A percentile compares a stretch with the other conserved stretches of the same genome.
These are phyloP conservation scores for Fusarium staphyleae DNA, from an alignment of 2,329 filamentous ascomycete species.

Conservation along the genomic window DNA sequence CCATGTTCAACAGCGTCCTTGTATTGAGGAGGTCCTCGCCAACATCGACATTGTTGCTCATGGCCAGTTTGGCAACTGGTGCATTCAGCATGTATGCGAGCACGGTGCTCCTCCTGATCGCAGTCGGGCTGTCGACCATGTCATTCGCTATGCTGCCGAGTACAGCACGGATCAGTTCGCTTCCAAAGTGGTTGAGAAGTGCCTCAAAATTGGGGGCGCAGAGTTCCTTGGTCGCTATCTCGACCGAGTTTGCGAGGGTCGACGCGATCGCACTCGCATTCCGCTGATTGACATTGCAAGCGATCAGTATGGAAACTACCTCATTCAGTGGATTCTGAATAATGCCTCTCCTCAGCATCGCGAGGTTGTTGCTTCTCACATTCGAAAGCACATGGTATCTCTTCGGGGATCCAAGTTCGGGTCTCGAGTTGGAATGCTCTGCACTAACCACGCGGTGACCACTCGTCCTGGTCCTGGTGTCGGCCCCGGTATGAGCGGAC, in stretches of 20 bases:
- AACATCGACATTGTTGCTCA: constrained; percentile 97
- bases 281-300: constrained; percentile 97
- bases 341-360: constrained; percentile 87
- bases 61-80: constrained; percentile 99
- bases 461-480: constrained; percentile 88
- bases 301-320: constrained; percentile 98
- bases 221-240: constrained; percentile 95
- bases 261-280: constrained; percentile 89
- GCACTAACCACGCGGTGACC: constrained; percentile 89
- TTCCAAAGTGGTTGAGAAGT: constrained; percentile 99
- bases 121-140: constrained; percentile 92
- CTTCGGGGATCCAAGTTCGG: constrained; percentile 98
- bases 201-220: constrained; percentile 89
- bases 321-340: constrained; percentile 96
- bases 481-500: constrained; percentile 67
- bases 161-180: constrained; percentile 99
- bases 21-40: constrained; percentile 92
- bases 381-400: constrained; percentile 99
- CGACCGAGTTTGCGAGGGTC: constrained; percentile 90
- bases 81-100: constrained; percentile 98
- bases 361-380: constrained; percentile 90
- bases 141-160: constrained; percentile 89
- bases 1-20: constrained; percentile 73
- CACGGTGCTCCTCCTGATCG: constrained; percentile 91
- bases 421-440: constrained; percentile 97